A percentile compares a stretch with the other conserved stretches of the same genome.
These are phyloP conservation scores for Aspergillus hortae DNA, from an alignment of 2,329 filamentous ascomycete species.

Conservation along the genomic window DNA sequence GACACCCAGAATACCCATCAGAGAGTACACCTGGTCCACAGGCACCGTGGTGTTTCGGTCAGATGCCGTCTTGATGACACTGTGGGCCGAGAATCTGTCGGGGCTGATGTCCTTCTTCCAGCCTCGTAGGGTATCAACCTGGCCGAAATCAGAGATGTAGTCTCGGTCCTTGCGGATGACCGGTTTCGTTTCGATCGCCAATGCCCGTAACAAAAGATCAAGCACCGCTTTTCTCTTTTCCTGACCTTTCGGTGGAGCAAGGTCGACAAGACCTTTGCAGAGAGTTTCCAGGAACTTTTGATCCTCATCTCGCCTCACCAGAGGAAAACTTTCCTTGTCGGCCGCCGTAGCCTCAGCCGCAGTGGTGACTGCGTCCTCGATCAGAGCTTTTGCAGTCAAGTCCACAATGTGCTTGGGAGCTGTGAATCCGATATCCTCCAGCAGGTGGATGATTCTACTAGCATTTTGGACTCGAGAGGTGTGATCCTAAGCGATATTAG, in stretches of 20 bases:
- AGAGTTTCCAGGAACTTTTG: background rate
- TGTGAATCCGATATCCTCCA: background rate
- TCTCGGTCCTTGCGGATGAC: background rate
- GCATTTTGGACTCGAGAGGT: background rate
- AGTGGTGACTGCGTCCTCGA: background rate
- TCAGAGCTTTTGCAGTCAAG: background rate
- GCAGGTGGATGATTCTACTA: background rate
- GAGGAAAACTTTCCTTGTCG: no score
- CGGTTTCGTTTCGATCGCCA: slow-evolving; percentile 1
- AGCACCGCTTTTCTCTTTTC: background rate
- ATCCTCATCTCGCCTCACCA: no score
- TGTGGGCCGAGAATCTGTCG: slow-evolving; percentile 6
- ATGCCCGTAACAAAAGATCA: background rate
- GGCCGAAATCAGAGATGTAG: background rate
- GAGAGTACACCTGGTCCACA: slow-evolving; percentile 16
- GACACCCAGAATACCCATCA: slow-evolving; percentile 19
- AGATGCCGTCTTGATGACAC: slow-evolving; percentile 10
- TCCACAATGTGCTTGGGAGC: background rate
- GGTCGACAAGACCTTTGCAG: background rate
- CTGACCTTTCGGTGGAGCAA: background rate
- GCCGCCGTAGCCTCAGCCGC: background rate
- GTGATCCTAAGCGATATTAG: background rate
- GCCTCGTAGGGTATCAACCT: background rate
- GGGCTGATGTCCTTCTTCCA: background rate
- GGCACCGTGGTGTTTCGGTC: slow-evolving; percentile 10